These are phyloP conservation scores for Arthromyces matolae DNA, from an alignment of 768 basidiomycete genomes.

Conservation along the genomic window DNA sequence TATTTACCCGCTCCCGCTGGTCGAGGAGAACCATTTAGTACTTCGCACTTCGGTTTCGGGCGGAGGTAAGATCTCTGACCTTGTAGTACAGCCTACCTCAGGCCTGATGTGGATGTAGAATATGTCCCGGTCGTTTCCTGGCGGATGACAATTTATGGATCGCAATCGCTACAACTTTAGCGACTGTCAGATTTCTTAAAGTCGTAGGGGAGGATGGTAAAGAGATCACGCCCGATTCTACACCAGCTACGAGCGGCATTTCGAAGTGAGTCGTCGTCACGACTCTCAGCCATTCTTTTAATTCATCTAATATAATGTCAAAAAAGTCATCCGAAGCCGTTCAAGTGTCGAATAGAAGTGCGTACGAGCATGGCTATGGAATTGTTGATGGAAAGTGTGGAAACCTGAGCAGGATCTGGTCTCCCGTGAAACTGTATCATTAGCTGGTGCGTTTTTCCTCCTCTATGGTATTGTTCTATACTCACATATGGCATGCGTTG, in stretches of 20 bases:
- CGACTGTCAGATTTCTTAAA: conserved; percentile 1
- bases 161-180: conserved; percentile 6
- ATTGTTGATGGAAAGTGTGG: no score
- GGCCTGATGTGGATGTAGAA: no score
- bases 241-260: neutral
- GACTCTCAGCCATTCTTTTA: neutral
- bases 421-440: no score
- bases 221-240: conserved; percentile 1
- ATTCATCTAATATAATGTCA: neutral
- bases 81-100: no score
- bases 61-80: conserved; percentile 5
- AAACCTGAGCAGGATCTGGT: no score
- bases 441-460: no score
- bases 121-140: conserved; percentile 36
- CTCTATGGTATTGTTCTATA: no score
- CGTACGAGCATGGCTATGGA: no score
- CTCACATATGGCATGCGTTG: no score
- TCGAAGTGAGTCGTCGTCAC: neutral
- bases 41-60: conserved; percentile 12
- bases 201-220: conserved; percentile 2
- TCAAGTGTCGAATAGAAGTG: neutral
- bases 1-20: conserved; percentile 10
- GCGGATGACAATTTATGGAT: conserved; percentile 35
- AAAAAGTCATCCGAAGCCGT: neutral
- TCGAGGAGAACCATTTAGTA: conserved; percentile 9